Evolutionary conservation across 192 early-diverging fungal species (phyloP).

Genomic region (Entrophospora sp.): DNA sequence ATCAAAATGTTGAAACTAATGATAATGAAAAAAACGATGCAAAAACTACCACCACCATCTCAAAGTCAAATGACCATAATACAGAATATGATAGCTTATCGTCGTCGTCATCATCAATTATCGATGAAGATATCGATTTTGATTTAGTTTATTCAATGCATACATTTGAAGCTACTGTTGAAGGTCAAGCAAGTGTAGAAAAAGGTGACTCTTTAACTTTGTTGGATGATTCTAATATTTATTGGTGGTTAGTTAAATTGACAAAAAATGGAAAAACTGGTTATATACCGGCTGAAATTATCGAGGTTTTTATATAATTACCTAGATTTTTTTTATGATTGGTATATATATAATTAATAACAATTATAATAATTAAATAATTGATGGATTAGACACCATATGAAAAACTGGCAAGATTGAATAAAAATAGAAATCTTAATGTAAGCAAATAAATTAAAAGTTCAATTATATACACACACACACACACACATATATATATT

Average conservation of each 20-base stretch:
- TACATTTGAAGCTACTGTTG: conserved; percentile 76
- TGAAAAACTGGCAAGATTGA: conserved; percentile 67
- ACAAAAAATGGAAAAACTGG: conserved; percentile 62
- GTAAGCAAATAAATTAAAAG: conserved; percentile 19
- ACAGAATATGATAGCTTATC: conserved; percentile 30
- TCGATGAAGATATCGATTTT: conserved; percentile 62
- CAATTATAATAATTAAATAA: too few species aligned
- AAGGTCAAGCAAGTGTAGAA: conserved; percentile 76
- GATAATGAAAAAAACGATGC: too few species aligned
- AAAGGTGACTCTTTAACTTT: conserved; percentile 67
- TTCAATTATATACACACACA: neutral
- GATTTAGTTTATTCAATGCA: conserved; percentile 75
- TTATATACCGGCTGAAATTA: conserved; percentile 82
- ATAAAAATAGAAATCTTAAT: conserved; percentile 64
- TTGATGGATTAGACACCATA: conserved; percentile 70
- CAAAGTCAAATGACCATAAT: too few species aligned
- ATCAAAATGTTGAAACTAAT: too few species aligned
- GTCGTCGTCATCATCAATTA: conserved; percentile 35
- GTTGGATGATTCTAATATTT: conserved; percentile 73
- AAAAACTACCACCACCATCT: too few species aligned
- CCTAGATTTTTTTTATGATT: too few species aligned
- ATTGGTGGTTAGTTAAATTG: conserved; percentile 70
- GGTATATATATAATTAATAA: too few species aligned
- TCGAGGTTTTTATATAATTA: conserved; percentile 61
- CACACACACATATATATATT: neutral